Evolutionary conservation across 1,139 yeast species (phyloP), one percentile per base, ranked within the genome.

Genomic region (Candida tetrigidarum): DNA sequence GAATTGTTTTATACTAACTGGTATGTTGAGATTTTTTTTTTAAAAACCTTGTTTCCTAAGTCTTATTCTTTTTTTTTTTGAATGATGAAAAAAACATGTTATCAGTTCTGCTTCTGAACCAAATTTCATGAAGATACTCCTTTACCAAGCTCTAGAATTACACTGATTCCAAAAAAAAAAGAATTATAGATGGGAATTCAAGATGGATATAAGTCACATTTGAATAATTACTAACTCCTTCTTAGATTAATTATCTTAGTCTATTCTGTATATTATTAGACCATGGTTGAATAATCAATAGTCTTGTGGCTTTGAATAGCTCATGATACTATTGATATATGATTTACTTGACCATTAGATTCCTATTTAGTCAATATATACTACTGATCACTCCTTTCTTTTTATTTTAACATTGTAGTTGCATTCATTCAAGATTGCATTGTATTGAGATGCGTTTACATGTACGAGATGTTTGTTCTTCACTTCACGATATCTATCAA

Each of bases 61-160:
- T 28, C 14, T 33, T 22, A 4, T 46, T 45, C 46, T 50, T 45
- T 47, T 42, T 30, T 4, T 33, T 46, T 54, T 61, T 55, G 56
- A 49, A 67, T 81, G 90, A 84, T 84, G 91, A 84, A 65, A 78
- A 69, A 69, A 69, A 56, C 61, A 59, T 47, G 36, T 62, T 64
- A 74, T 83, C 93, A 86, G 93, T 86, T 86, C 93, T 86, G 93
- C 93, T 86, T 86, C 93, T 86, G 93, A 86, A 76, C 81, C 80
- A 74, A 72, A 57, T 62, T 54, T 64, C 65, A 68, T 80, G 92
- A 85, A 85, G 92, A 85, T 74, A 84, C 73, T 67, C 51, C 25
- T 40, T 43, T 45, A 48, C 76, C 70, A 68, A 70, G 69, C 73
- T 67, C 65, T 16, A 41, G 28, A 26, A 37, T 44, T 40, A 34